Evolutionary conservation across 495 filamentous ascomycete genomes (phyloP), one percentile per base, ranked within the genome.

Genomic region (Penicillium salamii): DNA sequence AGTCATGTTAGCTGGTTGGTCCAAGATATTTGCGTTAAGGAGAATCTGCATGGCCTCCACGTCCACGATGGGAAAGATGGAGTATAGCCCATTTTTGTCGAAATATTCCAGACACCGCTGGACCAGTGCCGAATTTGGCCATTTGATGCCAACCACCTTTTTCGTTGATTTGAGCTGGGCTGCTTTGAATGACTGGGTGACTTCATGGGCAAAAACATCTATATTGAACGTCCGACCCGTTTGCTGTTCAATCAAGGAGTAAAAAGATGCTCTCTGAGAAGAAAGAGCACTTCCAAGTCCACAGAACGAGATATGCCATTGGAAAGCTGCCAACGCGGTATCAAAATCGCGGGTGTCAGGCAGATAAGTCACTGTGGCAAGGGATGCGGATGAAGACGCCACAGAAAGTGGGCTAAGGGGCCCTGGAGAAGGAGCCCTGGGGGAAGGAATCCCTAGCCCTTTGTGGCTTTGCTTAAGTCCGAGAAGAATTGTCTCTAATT

Each of bases 61-160:
- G 39, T 65, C 55, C 12, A 53, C 57, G 23, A 65, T 42, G 3
- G 59, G 64, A 29, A 65, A 65, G 6, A 67, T 46, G 7, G 61
- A 59, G 32, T 67, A 67, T 1, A 65, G 49, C 1, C 57, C 52
- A 36, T 42, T 53, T 20, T 23, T 49, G 11, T 47, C 24, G 34
- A 55, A 67, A 18, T 67, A 53, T 2, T 62, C 35, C 8, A 65
- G 17, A 7, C 50, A 65, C 15, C 28, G 29, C 29, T 57, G 51
- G n/a, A 63, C 57, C 1, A 67, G 26, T 3, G 38, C n/a, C 5
- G 23, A 17, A 1, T 44, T 14, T 5, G 64, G 64, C 58, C 57
- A 61, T 47, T 57, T 57, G 5, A 51, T 32, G 12, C 24, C 35
- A 35, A 39, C 14, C 5, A 47, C 14, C 33, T 19, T 28, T 34